Conservation (phyloP, 768 basidiomycete genomes). For the Xerocomellus chrysenteron region DNA sequence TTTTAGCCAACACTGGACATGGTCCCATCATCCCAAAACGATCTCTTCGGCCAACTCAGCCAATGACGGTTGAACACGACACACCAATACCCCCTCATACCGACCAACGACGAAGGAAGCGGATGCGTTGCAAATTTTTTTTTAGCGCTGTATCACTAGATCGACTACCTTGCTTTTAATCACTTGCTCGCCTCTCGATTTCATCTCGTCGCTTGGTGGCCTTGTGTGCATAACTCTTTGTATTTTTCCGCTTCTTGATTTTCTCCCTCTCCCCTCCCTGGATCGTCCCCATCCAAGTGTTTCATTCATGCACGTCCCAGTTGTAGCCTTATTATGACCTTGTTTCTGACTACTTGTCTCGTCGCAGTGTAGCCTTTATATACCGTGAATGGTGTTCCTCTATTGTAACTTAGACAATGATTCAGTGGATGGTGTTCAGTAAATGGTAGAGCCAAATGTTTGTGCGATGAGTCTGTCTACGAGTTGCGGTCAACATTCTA, state of each 20-base stretch:
- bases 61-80: not conserved
- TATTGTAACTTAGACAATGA: too few relatives aligned
- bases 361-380: too few relatives aligned
- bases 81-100: not conserved
- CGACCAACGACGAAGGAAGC: not conserved
- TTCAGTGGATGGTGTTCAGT: too few relatives aligned
- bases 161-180: not conserved
- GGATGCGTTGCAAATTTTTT: not conserved
- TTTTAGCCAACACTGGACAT: slow-evolving; percentile 11
- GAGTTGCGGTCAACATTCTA: too few relatives aligned
- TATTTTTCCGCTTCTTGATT: not conserved
- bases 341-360: too few relatives aligned
- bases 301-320: too few relatives aligned
- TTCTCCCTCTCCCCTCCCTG: too few relatives aligned
- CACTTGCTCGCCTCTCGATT: not conserved
- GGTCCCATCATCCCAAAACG: not conserved
- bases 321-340: too few relatives aligned
- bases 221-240: not conserved
- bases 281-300: too few relatives aligned
- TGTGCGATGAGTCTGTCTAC: too few relatives aligned
- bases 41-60: not conserved
- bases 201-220: not conserved
- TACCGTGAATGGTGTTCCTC: too few relatives aligned
- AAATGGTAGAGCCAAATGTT: too few relatives aligned
- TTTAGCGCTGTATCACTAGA: slow-evolving; percentile 7